Evolutionary conservation across 768 basidiomycete genomes (phyloP).

Genomic region (Naganishia kalamii): DNA sequence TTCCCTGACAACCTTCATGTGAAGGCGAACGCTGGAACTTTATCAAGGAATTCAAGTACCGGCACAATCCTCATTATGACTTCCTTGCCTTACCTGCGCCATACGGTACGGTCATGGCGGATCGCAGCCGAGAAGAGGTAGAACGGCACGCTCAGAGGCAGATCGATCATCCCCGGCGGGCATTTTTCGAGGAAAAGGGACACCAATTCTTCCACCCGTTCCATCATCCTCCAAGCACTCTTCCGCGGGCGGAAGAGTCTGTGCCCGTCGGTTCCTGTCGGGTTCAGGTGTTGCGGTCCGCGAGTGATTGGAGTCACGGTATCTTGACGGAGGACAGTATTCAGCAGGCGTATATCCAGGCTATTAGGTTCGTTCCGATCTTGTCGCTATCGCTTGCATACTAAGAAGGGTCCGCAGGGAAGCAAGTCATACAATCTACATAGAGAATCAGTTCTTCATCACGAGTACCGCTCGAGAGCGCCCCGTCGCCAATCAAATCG

Average conservation of each 20-base stretch:
- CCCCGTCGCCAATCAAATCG: conserved; percentile 75
- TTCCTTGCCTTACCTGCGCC: conserved; percentile 46
- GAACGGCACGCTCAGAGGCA: conserved; percentile 29
- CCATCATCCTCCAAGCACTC: conserved; percentile 42
- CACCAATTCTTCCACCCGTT: conserved; percentile 44
- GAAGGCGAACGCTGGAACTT: conserved; percentile 19
- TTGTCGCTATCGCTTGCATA: conserved; percentile 35
- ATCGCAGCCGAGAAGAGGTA: conserved; percentile 31
- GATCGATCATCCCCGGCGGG: conserved; percentile 44
- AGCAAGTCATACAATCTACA: conserved; percentile 83
- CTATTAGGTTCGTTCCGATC: background rate
- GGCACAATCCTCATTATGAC: conserved; percentile 45
- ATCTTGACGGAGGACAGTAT: conserved; percentile 84
- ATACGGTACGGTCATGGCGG: conserved; percentile 33
- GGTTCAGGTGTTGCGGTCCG: conserved; percentile 77
- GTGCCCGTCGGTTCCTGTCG: conserved; percentile 52
- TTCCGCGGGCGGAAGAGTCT: conserved; percentile 38
- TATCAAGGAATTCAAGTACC: conserved; percentile 66
- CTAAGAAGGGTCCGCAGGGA: no score
- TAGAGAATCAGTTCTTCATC: conserved; percentile 57
- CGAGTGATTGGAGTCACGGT: conserved; percentile 90
- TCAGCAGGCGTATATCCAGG: conserved; percentile 49
- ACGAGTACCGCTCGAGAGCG: conserved; percentile 62
- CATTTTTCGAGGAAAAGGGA: conserved; percentile 42
- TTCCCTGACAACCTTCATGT: no score